These are phyloP conservation scores for Phytopythium chamaehyphon DNA, from an alignment of 352 stramenopile genomes.

Conservation along the genomic window DNA sequence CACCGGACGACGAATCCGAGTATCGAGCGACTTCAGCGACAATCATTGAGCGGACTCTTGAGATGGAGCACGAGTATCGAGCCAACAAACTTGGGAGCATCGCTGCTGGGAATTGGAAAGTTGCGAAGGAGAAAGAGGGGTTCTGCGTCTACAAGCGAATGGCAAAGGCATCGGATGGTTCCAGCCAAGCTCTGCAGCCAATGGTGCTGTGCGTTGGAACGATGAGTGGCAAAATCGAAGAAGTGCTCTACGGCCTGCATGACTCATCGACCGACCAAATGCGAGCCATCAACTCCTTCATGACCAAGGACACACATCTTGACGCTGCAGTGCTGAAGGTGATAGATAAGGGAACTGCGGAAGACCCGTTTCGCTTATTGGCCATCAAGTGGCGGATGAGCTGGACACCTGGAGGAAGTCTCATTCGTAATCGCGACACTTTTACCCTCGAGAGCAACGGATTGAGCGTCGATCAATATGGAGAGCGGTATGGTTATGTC, in stretches of 20 bases:
- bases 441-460: slow-evolving; percentile 32
- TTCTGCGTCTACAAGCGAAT: slow-evolving; percentile 4
- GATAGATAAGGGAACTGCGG: slow-evolving; percentile 14
- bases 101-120: neutral
- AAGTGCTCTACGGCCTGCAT: slow-evolving; percentile 17
- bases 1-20: neutral
- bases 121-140: neutral
- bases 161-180: neutral
- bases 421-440: slow-evolving; percentile 19
- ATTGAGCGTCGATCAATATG: slow-evolving; percentile 10
- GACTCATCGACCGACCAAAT: slow-evolving; percentile 15
- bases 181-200: slow-evolving; percentile 6
- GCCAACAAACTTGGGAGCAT: neutral
- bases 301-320: slow-evolving; percentile 14
- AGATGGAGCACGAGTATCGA: slow-evolving; percentile 3
- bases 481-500: slow-evolving; percentile 24
- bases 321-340: slow-evolving; percentile 21
- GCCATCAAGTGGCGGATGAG: slow-evolving; percentile 32
- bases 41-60: neutral
- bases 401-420: slow-evolving; percentile 11
- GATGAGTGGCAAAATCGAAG: slow-evolving; percentile 14
- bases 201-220: slow-evolving; percentile 14
- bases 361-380: slow-evolving; percentile 30
- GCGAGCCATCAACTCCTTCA: slow-evolving; percentile 12
- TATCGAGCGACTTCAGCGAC: neutral